Percentiles rank a stretch among this genome's conserved stretches.
phyloP scores from a whole-genome alignment of 352 stramenopile genomes.

The Pythium guiyangense region DNA sequence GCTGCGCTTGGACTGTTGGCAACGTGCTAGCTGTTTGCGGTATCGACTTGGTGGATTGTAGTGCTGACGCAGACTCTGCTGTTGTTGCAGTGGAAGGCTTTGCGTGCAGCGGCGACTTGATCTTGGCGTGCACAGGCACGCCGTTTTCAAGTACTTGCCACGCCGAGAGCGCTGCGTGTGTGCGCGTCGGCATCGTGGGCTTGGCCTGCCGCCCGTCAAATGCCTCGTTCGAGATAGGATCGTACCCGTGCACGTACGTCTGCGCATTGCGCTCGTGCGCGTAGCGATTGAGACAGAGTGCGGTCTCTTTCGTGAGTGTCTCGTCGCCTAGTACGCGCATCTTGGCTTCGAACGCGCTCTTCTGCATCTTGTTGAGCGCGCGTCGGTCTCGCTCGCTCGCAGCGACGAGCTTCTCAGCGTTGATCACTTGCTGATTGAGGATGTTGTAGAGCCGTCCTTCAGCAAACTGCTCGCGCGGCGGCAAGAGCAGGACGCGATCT shows the following conservation, averaged over 20 bases:
- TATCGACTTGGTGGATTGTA: not conserved
- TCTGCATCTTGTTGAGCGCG: constrained; percentile 58
- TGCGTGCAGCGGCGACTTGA: constrained; percentile 3
- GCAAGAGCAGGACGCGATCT: constrained; percentile 42
- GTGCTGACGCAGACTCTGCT: not conserved
- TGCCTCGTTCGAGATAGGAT: constrained; percentile 59
- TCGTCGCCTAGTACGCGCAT: constrained; percentile 40
- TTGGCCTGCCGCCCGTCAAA: constrained; percentile 51
- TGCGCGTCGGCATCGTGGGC: constrained; percentile 32
- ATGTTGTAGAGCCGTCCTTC: constrained; percentile 79
- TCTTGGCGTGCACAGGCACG: constrained; percentile 23
- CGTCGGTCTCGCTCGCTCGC: constrained; percentile 40
- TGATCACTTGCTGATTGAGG: constrained; percentile 61
- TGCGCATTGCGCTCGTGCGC: constrained; percentile 53
- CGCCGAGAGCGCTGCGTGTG: constrained; percentile 29
- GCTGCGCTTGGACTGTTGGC: not conserved
- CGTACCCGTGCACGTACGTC: constrained; percentile 52
- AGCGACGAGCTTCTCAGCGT: constrained; percentile 30
- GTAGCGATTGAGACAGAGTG: constrained; percentile 57
- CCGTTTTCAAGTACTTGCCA: constrained; percentile 53
- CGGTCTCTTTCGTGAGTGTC: constrained; percentile 29
- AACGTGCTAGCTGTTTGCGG: no score
- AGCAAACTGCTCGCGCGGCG: constrained; percentile 55
- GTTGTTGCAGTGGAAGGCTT: constrained; percentile 1
- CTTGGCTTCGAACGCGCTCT: constrained; percentile 45